These are phyloP conservation scores for Parathielavia hyrcaniae DNA, from an alignment of 495 filamentous ascomycete genomes.

Conservation along the genomic window DNA sequence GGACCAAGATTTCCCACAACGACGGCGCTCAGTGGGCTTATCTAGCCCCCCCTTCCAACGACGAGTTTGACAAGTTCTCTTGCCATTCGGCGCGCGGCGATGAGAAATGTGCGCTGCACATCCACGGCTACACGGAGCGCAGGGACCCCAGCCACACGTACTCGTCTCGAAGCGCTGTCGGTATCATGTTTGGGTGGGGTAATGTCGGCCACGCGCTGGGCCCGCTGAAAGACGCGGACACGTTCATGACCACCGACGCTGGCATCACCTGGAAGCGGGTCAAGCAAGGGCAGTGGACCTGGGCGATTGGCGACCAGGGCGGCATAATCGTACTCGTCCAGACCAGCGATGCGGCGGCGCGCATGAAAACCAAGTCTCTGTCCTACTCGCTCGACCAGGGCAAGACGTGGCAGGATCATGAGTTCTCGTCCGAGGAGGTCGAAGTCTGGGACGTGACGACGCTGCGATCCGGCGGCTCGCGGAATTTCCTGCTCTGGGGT, in stretches of 20 bases:
- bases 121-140: conserved; percentile 93
- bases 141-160: conserved; percentile 70
- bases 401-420: conserved; percentile 62
- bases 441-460: conserved; percentile 73
- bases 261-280: conserved; percentile 81
- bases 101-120: conserved; percentile 73
- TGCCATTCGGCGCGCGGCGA: conserved; percentile 55
- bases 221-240: conserved; percentile 60
- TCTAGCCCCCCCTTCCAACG: conserved; percentile 58
- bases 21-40: conserved; percentile 82
- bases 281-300: conserved; percentile 80
- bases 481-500: conserved; percentile 87
- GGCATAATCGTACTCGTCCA: conserved; percentile 80
- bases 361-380: conserved; percentile 55
- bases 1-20: conserved; percentile 89
- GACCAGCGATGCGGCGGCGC: conserved; percentile 25
- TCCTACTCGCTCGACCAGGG: conserved; percentile 79
- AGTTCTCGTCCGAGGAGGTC: conserved; percentile 65
- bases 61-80: conserved; percentile 64
- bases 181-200: conserved; percentile 83
- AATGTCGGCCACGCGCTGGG: conserved; percentile 74
- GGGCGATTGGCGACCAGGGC: conserved; percentile 92
- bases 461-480: conserved; percentile 78
- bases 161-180: conserved; percentile 81
- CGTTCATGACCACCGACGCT: conserved; percentile 81